Evolutionary conservation across 2,329 filamentous ascomycete genomes (phyloP), one percentile per base, ranked within the genome.

Genomic region (Neonectria neomacrospora): DNA sequence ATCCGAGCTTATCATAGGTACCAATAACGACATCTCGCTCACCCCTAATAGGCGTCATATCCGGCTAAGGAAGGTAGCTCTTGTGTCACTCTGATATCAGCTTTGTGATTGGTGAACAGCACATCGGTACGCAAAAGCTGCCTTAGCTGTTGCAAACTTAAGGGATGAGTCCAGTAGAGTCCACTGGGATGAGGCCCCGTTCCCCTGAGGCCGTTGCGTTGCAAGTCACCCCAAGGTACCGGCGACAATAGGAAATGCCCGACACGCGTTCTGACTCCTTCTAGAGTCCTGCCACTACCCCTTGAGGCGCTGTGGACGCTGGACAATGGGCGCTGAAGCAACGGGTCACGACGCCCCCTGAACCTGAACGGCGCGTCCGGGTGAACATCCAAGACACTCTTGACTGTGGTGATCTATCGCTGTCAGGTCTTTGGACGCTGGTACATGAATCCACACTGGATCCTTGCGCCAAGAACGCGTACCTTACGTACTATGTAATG

Each of bases 321-420:
- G 37, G 9, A 41, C 37, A 44, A 57, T 57, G 59, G 45, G 61
- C 67, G 64, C 65, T 63, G 41, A 53, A 52, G 30, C 30, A 18
- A 16, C 32, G 48, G 55, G 54, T 62, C 65, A 63, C 57, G 50
- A 56, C 65, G 58, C 48, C 71, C 71, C 71, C n/a, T n/a, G n/a
- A n/a, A n/a, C n/a, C 71, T 73, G 71, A 73, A 64, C 71, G 69
- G 71, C 68, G 61, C 71, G 59, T 73, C 71, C 71, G 71, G 68
- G 12, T 22, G 69, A 67, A 32, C 18, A 52, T 64, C 32, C 58
- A 63, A 66, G 63, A 62, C 64, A 69, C 63, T 62, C 51, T 37
- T 45, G 51, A 23, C 18, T 18, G 52, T 22, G 44, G 20, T 20
- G 30, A 52, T 67, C 65, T 54, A 60, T 64, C 52, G 64, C 32